Conservation (phyloP, 2,329 filamentous ascomycete species). For the Aspergillus floridensis region DNA sequence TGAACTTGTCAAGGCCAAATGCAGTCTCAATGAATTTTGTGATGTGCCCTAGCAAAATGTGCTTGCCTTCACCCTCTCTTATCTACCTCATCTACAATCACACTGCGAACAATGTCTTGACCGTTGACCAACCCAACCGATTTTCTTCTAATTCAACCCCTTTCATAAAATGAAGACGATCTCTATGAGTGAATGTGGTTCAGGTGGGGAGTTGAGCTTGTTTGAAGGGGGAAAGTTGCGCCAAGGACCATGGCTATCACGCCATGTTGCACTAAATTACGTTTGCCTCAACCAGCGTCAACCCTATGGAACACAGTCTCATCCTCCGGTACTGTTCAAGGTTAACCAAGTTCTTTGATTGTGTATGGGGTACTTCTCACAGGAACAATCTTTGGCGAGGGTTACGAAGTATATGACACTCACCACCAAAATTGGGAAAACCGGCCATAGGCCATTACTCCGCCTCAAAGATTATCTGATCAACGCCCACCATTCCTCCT, state of each 20-base stretch:
- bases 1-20: neutral
- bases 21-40: neutral
- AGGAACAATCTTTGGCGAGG: neutral
- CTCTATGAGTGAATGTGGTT: neutral
- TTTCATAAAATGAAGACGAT: neutral
- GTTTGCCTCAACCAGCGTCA: neutral
- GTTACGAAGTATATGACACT: neutral
- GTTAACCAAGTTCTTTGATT: too few species aligned
- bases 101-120: neutral
- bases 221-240: conserved; percentile 9
- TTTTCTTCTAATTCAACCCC: neutral
- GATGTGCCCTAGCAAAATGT: neutral
- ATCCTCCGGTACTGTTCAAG: too few species aligned
- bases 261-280: conserved; percentile 19
- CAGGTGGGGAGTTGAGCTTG: neutral
- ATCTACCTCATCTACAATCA: neutral
- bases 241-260: conserved; percentile 21
- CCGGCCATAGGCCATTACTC: neutral
- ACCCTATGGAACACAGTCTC: neutral
- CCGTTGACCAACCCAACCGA: neutral
- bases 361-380: neutral
- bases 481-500: neutral
- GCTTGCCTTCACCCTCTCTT: too few species aligned
- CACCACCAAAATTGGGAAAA: neutral
- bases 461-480: neutral